Evolutionary conservation across 2,329 filamentous ascomycete genomes (phyloP).

Genomic region (Canariomyces notabilis): DNA sequence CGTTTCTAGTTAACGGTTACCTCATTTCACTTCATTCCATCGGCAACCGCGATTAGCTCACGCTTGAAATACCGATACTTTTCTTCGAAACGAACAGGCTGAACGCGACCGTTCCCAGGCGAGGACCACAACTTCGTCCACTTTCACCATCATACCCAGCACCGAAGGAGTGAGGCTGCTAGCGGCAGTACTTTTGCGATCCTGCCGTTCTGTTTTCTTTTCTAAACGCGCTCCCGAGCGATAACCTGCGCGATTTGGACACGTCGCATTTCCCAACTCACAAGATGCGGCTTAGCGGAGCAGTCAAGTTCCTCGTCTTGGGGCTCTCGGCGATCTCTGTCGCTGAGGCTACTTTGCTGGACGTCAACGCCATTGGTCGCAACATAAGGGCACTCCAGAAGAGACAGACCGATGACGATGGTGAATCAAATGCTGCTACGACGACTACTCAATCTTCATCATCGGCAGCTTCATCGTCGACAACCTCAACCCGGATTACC

Average conservation of each 20-base stretch:
- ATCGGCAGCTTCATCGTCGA: conserved; percentile 1
- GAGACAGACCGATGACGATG: conserved; percentile 20
- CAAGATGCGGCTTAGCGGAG: conserved; percentile 44
- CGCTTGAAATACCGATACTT: not conserved
- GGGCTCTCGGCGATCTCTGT: conserved; percentile 43
- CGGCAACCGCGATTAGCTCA: too few relatives aligned
- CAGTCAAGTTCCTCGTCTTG: conserved; percentile 44
- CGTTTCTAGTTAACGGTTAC: conserved; percentile 10
- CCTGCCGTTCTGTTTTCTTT: not conserved
- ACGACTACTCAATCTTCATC: not conserved
- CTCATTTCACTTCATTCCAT: conserved; percentile 10
- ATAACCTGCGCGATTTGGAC: not conserved
- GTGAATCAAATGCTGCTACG: conserved; percentile 1
- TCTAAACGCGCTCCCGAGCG: not conserved
- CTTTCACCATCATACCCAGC: not conserved
- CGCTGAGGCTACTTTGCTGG: conserved; percentile 39
- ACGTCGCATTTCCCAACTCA: conserved; percentile 1
- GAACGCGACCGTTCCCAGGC: too few relatives aligned
- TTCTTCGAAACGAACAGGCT: not conserved
- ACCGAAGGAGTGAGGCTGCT: not conserved
- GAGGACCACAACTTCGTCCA: conserved; percentile 4
- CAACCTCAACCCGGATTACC: conserved; percentile 10
- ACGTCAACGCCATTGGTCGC: conserved; percentile 26
- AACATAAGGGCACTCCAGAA: conserved; percentile 23
- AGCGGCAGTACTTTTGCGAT: not conserved